Base-by-base conservation (phyloP, 106 monocot species). In the Allium cepa region DNA sequence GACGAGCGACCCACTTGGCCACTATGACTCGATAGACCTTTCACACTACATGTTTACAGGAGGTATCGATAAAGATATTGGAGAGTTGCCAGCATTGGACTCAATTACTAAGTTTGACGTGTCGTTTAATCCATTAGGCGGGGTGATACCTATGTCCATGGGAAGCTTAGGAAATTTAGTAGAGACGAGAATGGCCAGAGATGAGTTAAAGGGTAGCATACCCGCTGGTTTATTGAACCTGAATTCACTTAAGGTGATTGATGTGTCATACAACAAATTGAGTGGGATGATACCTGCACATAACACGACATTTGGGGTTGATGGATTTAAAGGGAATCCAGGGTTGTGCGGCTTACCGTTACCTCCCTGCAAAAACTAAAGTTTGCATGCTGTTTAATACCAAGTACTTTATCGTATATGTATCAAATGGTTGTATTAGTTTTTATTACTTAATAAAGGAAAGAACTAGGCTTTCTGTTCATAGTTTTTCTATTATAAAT, bases 21-120 rank as follows among this genome's bases (percentile, higher is more conserved):
- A 80, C 70, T 84, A 80, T 63, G 36, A 47, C 18, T 69, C 80
- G 8, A 36, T 84, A 18, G 66, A 82, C 66, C 74, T 84, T 53
- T 73, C 72, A 15, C 11, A 12, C 27, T 77, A 84, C 80, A 51
- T 17, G 57, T 73, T 84, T 47, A 60, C 65, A 15, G 84, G 84
- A 4, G 61, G 64, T 7, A 63, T 85, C 8, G 66, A 67, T 53
- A 26, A 16, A 47, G 67, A 67, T 14, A 67, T 67, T 13, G 50
- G 67, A 53, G 3, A 26, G 7, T 26, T 67, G 27, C 52, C 17
- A 2, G 52, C 52, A 7, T 26, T 67, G 67, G 67, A 53, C 27
- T 11, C 51, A 26, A 6, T 67, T 11, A n/a, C n/a, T n/a, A n/a
- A n/a, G n/a, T n/a, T n/a, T n/a, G n/a, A n/a, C n/a, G 10, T 6